A percentile compares a stretch with the other conserved stretches of the same genome.
Evolutionary conservation across 2,329 filamentous ascomycete genomes (phyloP).

Genomic region (Ceratocystis destructans): DNA sequence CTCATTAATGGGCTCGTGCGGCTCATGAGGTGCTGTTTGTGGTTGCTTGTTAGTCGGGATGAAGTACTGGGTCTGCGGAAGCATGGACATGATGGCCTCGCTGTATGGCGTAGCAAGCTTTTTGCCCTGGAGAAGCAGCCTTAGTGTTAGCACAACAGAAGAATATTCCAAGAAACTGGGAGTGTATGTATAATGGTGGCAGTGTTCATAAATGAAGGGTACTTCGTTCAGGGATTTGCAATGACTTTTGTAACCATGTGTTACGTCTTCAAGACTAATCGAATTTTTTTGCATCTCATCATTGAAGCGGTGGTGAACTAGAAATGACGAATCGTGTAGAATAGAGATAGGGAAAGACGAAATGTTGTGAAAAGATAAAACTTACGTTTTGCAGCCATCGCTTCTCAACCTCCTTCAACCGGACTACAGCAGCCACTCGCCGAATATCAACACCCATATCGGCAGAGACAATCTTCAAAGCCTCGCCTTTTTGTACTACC

Average conservation of each 20-base stretch:
- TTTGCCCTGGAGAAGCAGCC: slow-evolving; percentile 46
- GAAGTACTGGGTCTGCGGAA: slow-evolving; percentile 51
- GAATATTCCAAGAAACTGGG: not conserved
- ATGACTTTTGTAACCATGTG: slow-evolving; percentile 75
- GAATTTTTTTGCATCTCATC: slow-evolving; percentile 58
- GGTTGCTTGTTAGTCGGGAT: slow-evolving; percentile 1
- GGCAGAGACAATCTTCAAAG: slow-evolving; percentile 63
- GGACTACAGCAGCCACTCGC: slow-evolving; percentile 70
- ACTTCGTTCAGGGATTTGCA: slow-evolving; percentile 54
- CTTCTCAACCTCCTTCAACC: slow-evolving; percentile 76
- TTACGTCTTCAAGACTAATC: slow-evolving; percentile 99
- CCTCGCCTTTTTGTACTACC: slow-evolving; percentile 51
- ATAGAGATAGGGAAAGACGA: slow-evolving; percentile 8
- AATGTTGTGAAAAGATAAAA: slow-evolving; percentile 14
- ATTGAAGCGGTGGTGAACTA: slow-evolving; percentile 24
- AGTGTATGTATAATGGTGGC: too few relatives aligned
- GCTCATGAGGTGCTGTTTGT: slow-evolving; percentile 18
- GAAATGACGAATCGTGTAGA: not conserved
- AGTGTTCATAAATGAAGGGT: not conserved
- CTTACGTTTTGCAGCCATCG: slow-evolving; percentile 63
- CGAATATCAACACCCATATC: slow-evolving; percentile 68
- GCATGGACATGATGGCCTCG: slow-evolving; percentile 62
- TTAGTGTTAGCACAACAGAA: slow-evolving; percentile 22
- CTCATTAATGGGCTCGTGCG: slow-evolving; percentile 51
- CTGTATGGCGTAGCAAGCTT: slow-evolving; percentile 63